phyloP scores from a whole-genome alignment of 148 eudicot genomes.

The Rhododendron simsii region DNA sequence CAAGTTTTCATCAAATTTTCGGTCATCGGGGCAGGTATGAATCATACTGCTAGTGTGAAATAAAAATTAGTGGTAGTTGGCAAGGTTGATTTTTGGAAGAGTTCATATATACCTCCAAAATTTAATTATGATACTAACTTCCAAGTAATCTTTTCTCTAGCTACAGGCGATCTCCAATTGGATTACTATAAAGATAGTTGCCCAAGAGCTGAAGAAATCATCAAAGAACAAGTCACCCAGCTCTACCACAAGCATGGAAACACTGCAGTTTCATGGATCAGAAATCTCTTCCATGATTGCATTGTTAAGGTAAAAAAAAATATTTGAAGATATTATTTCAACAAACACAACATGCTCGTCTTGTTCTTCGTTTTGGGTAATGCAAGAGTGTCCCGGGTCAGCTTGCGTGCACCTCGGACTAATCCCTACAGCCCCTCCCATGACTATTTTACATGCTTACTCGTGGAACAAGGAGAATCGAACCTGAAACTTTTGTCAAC shows the following conservation, averaged over 20 bases:
- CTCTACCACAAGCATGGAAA: slow-evolving; percentile 67
- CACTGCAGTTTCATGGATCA: slow-evolving; percentile 85
- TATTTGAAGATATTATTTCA: not conserved
- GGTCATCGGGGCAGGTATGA: too few species aligned
- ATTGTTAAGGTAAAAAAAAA: slow-evolving; percentile 50
- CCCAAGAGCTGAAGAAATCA: slow-evolving; percentile 64
- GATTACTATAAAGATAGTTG: slow-evolving; percentile 62
- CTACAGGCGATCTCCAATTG: slow-evolving; percentile 36
- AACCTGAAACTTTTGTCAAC: too few species aligned
- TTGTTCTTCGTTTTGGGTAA: not conserved
- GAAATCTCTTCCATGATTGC: slow-evolving; percentile 90
- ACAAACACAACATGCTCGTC: not conserved
- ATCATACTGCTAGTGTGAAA: too few species aligned
- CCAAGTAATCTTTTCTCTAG: slow-evolving; percentile 2
- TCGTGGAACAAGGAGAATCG: too few species aligned
- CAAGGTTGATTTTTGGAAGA: not conserved
- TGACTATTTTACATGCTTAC: too few species aligned
- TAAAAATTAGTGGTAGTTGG: not conserved
- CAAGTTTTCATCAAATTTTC: too few species aligned
- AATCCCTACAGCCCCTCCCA: too few species aligned
- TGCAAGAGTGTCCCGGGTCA: too few species aligned
- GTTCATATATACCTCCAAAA: not conserved
- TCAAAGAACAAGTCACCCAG: slow-evolving; percentile 50
- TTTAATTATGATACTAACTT: too few species aligned
- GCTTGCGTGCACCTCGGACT: too few species aligned